phyloP scores from a whole-genome alignment of 2,329 filamentous ascomycete species.

The Tolypocladium paradoxum region DNA sequence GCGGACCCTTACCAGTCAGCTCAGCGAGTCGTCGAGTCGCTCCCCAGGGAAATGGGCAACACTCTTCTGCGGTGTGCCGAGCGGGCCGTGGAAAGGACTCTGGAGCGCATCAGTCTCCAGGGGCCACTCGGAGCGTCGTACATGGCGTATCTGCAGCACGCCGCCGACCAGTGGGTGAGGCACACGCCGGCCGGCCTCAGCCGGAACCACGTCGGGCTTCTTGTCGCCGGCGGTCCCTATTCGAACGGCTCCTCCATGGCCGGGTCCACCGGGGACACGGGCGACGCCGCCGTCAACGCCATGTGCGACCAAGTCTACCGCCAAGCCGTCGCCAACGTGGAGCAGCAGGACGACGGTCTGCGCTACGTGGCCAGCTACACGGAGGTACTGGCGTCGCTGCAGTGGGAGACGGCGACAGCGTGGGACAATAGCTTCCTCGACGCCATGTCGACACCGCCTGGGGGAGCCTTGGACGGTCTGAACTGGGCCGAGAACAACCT shows the following conservation, averaged over 20 bases:
- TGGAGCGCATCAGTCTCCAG: not conserved
- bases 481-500: not conserved
- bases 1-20: not conserved
- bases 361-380: not conserved
- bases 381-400: not conserved
- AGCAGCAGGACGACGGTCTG: constrained; percentile 6
- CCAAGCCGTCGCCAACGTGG: not conserved
- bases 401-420: not conserved
- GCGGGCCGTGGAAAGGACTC: not conserved
- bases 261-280: not conserved
- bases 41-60: not conserved
- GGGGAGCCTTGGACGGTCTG: not conserved
- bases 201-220: not conserved
- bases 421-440: not conserved
- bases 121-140: not conserved
- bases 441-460: not conserved
- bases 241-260: not conserved
- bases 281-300: not conserved
- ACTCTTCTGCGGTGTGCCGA: not conserved
- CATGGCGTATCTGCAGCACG: not conserved
- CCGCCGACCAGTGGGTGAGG: not conserved
- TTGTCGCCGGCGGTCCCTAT: not conserved
- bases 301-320: not conserved
- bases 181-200: not conserved
- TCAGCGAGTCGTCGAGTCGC: not conserved